These are phyloP conservation scores for Hymenoscyphus linearis DNA, from an alignment of 2,329 filamentous ascomycete species.

Conservation along the genomic window DNA sequence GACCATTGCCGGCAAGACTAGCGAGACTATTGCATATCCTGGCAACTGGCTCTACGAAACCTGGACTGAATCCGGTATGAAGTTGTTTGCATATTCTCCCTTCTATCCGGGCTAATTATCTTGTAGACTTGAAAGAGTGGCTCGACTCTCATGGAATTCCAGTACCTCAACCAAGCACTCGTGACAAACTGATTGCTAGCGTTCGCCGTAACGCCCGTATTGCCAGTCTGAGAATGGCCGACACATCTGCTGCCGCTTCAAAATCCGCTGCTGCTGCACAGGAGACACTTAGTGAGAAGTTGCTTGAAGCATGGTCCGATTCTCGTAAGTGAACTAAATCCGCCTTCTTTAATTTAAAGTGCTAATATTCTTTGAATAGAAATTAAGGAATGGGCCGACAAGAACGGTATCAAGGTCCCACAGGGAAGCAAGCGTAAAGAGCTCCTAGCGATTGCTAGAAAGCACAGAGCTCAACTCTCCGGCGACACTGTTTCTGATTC, in stretches of 20 bases:
- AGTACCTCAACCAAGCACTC: constrained; percentile 74
- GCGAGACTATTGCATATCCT: constrained; percentile 79
- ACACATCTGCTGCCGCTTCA: constrained; percentile 53
- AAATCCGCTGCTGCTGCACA: constrained; percentile 66
- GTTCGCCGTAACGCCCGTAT: constrained; percentile 88
- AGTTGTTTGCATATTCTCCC: neutral
- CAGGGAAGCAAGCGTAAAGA: constrained; percentile 87
- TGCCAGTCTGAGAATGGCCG: constrained; percentile 63
- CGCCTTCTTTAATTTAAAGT: neutral
- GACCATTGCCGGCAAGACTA: constrained; percentile 62
- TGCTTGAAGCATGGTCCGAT: constrained; percentile 89
- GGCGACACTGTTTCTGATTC: constrained; percentile 57
- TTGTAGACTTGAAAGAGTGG: constrained; percentile 79
- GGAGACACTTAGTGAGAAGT: constrained; percentile 69
- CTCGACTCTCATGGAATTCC: constrained; percentile 84
- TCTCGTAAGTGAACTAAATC: constrained; percentile 38
- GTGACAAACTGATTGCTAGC: constrained; percentile 81
- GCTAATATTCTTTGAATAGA: constrained; percentile 37
- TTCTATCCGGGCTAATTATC: constrained; percentile 10
- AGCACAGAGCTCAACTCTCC: constrained; percentile 69
- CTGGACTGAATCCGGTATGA: constrained; percentile 69
- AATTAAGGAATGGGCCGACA: constrained; percentile 89
- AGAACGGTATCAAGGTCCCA: constrained; percentile 83
- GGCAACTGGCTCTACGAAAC: constrained; percentile 90
- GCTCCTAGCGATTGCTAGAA: constrained; percentile 81